Percentiles rank a stretch among this genome's conserved stretches.
These are phyloP conservation scores for Penicillium decumbens DNA, from an alignment of 2,329 filamentous ascomycete species.

Conservation along the genomic window DNA sequence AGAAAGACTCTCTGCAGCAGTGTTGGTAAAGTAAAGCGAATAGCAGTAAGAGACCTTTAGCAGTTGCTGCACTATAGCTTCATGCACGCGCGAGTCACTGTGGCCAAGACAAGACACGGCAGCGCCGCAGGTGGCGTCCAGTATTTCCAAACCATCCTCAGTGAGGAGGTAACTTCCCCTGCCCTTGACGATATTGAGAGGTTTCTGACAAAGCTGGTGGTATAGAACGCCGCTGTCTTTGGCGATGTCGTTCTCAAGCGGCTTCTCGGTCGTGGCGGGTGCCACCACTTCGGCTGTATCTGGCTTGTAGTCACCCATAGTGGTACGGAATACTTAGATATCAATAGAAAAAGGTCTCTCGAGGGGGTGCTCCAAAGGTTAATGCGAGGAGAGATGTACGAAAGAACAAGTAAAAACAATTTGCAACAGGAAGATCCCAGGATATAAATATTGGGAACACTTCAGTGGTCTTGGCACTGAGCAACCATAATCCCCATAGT, in stretches of 20 bases:
- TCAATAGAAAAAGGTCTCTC: not conserved
- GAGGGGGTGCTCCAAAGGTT: not conserved
- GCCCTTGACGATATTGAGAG: conserved; percentile 44
- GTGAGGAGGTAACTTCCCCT: conserved; percentile 47
- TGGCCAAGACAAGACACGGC: conserved; percentile 69
- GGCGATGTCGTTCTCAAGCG: not conserved
- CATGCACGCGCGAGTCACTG: conserved; percentile 55
- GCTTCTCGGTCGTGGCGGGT: not conserved
- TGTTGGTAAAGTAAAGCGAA: conserved; percentile 53
- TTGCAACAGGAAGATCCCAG: not conserved
- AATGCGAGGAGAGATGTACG: not conserved
- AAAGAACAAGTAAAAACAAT: not conserved
- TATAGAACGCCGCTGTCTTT: conserved; percentile 43
- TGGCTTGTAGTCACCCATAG: conserved; percentile 22
- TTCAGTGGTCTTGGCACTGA: not conserved
- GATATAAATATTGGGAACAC: not conserved
- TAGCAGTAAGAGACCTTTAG: conserved; percentile 54
- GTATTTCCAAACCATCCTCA: conserved; percentile 51
- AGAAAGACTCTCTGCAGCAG: conserved; percentile 49
- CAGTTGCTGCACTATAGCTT: conserved; percentile 57
- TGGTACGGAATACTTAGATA: not conserved
- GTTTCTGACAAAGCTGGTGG: conserved; percentile 43
- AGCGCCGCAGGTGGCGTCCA: conserved; percentile 68
- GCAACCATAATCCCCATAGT: not conserved
- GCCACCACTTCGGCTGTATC: not conserved